Evolutionary conservation across 176 grass and related monocot genomes (phyloP), one percentile per base, ranked within the genome.

Genomic region (Tillandsia fasciculata): DNA sequence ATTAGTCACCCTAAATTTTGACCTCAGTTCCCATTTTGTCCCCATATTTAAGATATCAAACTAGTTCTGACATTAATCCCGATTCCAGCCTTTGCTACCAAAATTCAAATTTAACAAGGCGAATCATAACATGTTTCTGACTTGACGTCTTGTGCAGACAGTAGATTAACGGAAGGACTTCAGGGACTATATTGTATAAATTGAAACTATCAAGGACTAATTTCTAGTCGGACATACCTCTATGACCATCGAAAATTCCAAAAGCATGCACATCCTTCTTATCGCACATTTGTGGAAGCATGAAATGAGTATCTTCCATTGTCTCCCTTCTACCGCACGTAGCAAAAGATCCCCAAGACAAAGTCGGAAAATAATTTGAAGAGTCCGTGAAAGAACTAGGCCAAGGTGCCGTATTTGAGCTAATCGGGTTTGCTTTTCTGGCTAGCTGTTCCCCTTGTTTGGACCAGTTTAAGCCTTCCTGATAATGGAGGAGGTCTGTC

Each of bases 241-340:
- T 82, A 78, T 97, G 93, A 58, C 93, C 93, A 85, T 97, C 86
- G 69, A 92, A 97, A 78, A 97, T 90, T 74, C 93, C 93, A 73
- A 97, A 97, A 48, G 86, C 82, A 82, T 90, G 78, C 26, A 90
- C 74, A 48, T 85, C 74, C 33, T 89, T 81, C 77, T 87, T 71
- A 77, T 85, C 67, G 2, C 71, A 83, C 84, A 97, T 73, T 47
- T 77, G 69, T 52, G 86, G 86, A 86, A 87, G 82, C 79, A 97
- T 79, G 80, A 97, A 97, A 80, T 97, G 89, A 51, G 82, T 76
- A 86, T 97, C 94, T 85, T 97, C 94, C 89, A 97, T 97, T 68
- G 82, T 90, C 71, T 92, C 94, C 72, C 94, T 87, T 77, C 80
- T 86, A 2, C 94, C 89, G 10, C 94, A 81, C 67, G 89, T 92